These are phyloP conservation scores for Anaeramoeba flamelloides DNA, from an alignment of 78 protist genomes.

Conservation along the genomic window DNA sequence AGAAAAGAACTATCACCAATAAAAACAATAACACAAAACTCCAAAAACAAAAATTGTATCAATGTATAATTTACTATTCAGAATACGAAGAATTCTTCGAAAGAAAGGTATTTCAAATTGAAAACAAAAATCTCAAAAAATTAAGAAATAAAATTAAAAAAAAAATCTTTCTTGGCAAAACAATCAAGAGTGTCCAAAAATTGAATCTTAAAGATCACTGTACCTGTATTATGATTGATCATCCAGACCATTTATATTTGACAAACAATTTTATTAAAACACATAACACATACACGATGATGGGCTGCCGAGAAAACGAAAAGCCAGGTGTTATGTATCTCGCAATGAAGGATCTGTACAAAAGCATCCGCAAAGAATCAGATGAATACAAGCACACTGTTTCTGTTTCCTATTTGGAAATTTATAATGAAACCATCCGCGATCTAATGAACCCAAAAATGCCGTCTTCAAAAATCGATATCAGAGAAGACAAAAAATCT, in stretches of 20 bases:
- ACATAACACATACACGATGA: slow-evolving; percentile 58
- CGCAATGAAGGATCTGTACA: slow-evolving; percentile 60
- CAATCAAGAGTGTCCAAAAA: too few species aligned
- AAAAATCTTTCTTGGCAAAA: too few species aligned
- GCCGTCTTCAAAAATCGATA: slow-evolving; percentile 6
- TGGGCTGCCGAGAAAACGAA: slow-evolving; percentile 26
- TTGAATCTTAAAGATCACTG: too few species aligned
- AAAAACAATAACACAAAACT: too few species aligned
- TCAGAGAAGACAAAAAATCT: slow-evolving; percentile 49
- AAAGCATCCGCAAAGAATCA: slow-evolving; percentile 12
- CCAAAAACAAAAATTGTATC: too few species aligned
- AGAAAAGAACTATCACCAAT: too few species aligned
- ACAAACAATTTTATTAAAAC: slow-evolving; percentile 13
- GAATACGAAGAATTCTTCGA: too few species aligned
- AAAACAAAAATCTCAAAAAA: too few species aligned
- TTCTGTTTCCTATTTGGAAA: slow-evolving; percentile 47
- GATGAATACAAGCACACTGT: slow-evolving; percentile 9
- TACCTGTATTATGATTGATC: neutral
- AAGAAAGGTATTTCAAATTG: too few species aligned
- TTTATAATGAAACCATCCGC: slow-evolving; percentile 69
- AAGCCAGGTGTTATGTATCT: slow-evolving; percentile 68
- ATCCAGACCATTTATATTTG: neutral
- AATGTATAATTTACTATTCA: too few species aligned
- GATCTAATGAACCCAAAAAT: slow-evolving; percentile 38
- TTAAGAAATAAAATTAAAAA: too few species aligned